Evolutionary conservation across 2,329 filamentous ascomycete genomes (phyloP), one percentile per base, ranked within the genome.

Genomic region (Beauveria medogensis): DNA sequence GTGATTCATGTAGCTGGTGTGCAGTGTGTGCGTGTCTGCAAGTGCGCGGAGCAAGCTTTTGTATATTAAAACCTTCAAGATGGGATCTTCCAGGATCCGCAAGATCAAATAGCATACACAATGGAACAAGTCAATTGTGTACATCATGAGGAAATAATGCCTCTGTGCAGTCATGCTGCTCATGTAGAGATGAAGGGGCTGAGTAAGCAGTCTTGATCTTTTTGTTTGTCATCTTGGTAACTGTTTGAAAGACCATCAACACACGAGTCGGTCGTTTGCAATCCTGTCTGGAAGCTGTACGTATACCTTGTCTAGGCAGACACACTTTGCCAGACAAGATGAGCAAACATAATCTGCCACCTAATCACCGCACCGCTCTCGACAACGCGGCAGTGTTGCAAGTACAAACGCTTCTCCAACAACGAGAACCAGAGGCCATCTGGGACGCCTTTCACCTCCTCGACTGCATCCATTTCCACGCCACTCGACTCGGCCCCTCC

Each of bases 371-470:
- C 26, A 43, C 46, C 20, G 40, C 26, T 8, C 41, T 60, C 24
- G 43, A 54, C 51, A 60, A 41, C 14, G 43, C 58, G 3, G 51
- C 48, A n/a, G 40, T 47, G 16, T 12, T 60, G 24, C 58, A 48
- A 30, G 5, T 54, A 26, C 50, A 43, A 43, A 46, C 43, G 22
- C 43, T 51, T 5, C 18, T 48, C 2, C 50, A 30, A 5, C 24
- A n/a, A 5, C 12, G 24, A 1, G 41, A 60, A 1, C 8, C 16
- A 5, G 58, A 60, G 30, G 26, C 51, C 28, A 41, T 60, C 22
- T 60, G 58, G 58, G 58, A 60, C 10, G 20, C 24, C 10, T 60
- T 54, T n/a, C 40, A 60, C 20, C 40, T 60, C 12, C 58, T 60
- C 26, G 58, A 60, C 51, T 60, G 50, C 12, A 41, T 60, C 1